Percentiles rank a stretch among this genome's conserved stretches.
These are phyloP conservation scores for Candida nanaspora DNA, from an alignment of 805 yeast genomes.

Conservation along the genomic window DNA sequence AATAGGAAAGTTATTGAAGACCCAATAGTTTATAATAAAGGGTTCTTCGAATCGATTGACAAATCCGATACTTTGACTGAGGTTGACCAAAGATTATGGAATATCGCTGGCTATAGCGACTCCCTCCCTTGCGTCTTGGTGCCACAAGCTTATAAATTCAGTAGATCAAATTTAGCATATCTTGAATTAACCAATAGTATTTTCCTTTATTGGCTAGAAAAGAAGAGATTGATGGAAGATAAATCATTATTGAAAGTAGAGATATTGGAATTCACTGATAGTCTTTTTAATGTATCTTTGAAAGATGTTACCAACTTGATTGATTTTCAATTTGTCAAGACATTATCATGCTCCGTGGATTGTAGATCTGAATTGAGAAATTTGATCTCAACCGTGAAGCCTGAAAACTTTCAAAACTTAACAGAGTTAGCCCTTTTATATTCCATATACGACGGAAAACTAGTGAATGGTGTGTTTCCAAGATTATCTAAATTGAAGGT, in stretches of 20 bases:
- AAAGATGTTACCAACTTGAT: background rate
- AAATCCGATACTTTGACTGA: background rate
- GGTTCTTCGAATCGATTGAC: background rate
- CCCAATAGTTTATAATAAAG: background rate
- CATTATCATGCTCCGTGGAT: constrained; percentile 1
- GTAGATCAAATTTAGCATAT: background rate
- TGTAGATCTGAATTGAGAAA: constrained; percentile 1
- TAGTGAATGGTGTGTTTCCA: background rate
- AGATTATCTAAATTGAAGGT: background rate
- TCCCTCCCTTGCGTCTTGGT: background rate
- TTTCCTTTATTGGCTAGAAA: background rate
- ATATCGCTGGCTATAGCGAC: background rate
- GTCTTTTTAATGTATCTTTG: background rate
- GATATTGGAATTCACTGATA: background rate
- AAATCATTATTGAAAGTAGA: background rate
- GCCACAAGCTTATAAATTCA: background rate
- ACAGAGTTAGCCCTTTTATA: background rate
- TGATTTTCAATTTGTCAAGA: background rate
- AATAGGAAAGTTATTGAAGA: background rate
- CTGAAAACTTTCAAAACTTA: background rate
- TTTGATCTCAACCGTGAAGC: background rate
- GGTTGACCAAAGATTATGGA: background rate
- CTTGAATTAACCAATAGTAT: background rate
- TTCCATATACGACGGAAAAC: background rate
- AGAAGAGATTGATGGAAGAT: no score